A percentile compares a stretch with the other conserved stretches of the same genome.
Conservation (phyloP, 2,329 filamentous ascomycete species). For the Stemphylium beticola region DNA sequence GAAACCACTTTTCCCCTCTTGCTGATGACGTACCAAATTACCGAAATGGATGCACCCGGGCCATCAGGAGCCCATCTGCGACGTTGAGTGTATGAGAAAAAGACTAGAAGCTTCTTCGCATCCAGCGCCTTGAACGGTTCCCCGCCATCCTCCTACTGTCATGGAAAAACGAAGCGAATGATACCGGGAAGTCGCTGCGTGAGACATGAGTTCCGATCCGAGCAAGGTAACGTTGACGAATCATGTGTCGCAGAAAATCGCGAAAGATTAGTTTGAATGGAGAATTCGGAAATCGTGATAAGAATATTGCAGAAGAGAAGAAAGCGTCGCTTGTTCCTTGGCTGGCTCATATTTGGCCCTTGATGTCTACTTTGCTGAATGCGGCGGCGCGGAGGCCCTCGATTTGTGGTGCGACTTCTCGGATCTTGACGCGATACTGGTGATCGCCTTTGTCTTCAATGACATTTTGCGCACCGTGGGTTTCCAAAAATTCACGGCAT, state of each 20-base stretch:
- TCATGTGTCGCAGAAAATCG: constrained; percentile 32
- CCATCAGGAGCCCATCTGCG: constrained; percentile 26
- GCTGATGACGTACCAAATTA: constrained; percentile 29
- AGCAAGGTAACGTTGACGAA: constrained; percentile 4
- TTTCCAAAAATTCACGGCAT: constrained; percentile 87
- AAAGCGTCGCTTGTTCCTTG: constrained; percentile 11
- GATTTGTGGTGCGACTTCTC: constrained; percentile 69
- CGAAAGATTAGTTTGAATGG: constrained; percentile 18
- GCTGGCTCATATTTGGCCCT: constrained; percentile 83
- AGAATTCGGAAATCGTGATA: constrained; percentile 14
- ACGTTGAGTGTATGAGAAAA: constrained; percentile 36
- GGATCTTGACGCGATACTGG: constrained; percentile 59
- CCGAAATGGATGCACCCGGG: constrained; percentile 9
- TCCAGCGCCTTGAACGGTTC: constrained; percentile 39
- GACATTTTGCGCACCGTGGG: constrained; percentile 75
- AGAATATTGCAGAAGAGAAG: constrained; percentile 9
- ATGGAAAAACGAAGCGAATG: constrained; percentile 31
- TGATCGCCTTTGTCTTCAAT: constrained; percentile 74
- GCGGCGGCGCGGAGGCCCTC: constrained; percentile 75
- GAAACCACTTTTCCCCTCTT: constrained; percentile 16
- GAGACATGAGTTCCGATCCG: constrained; percentile 15
- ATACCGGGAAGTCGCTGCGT: constrained; percentile 32
- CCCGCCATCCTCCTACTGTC: constrained; percentile 39
- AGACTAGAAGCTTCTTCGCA: constrained; percentile 40
- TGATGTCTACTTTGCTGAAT: constrained; percentile 91